A percentile compares a stretch with the other conserved stretches of the same genome.
Conservation (phyloP, 2,329 filamentous ascomycete genomes). For the Neofusicoccum umdonicola region DNA sequence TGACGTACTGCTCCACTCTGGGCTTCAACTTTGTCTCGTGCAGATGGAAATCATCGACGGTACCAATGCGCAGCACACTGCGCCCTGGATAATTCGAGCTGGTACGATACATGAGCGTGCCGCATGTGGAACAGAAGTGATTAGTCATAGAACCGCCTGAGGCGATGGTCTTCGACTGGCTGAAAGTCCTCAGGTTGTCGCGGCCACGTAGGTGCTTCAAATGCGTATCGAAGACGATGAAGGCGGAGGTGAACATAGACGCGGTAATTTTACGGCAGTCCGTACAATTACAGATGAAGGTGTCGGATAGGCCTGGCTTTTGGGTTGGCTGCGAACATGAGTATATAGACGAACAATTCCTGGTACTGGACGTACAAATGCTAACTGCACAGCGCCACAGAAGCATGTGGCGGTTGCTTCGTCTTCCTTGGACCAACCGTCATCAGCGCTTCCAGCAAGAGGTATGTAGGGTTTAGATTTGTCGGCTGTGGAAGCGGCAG, state of each 20-base stretch:
- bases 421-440: conserved; percentile 26
- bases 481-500: neutral
- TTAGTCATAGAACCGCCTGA: conserved; percentile 57
- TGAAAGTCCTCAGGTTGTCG: conserved; percentile 49
- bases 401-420: conserved; percentile 31
- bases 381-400: conserved; percentile 30
- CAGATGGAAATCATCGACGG: conserved; percentile 60
- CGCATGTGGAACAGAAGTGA: conserved; percentile 60
- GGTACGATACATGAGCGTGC: conserved; percentile 59
- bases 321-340: conserved; percentile 40
- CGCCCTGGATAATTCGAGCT: conserved; percentile 44
- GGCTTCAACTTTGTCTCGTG: conserved; percentile 59
- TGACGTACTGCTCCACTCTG: conserved; percentile 51
- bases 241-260: conserved; percentile 60
- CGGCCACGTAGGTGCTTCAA: conserved; percentile 52
- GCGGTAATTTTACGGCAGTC: conserved; percentile 63
- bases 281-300: conserved; percentile 60
- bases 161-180: conserved; percentile 40
- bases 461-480: conserved; percentile 25
- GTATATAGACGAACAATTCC: no score
- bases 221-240: conserved; percentile 47
- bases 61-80: conserved; percentile 57
- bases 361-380: conserved; percentile 22
- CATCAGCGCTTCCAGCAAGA: conserved; percentile 21
- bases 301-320: conserved; percentile 46